Conservation (phyloP, 2,329 filamentous ascomycete species). For the Cucurbitaria berberidis region DNA sequence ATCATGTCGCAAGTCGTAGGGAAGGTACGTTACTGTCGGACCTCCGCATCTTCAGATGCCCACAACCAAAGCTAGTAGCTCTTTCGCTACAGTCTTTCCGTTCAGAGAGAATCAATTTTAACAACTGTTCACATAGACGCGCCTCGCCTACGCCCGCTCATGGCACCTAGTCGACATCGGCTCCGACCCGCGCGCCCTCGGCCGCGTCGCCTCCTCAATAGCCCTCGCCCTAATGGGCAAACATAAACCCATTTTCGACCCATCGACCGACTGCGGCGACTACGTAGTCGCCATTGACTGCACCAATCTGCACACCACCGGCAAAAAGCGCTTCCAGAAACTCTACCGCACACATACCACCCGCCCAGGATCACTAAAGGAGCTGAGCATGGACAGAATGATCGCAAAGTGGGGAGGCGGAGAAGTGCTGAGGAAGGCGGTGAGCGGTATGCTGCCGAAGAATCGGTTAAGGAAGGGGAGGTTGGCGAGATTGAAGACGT, state of each 20-base stretch:
- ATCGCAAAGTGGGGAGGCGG: constrained; percentile 93
- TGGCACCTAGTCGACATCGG: constrained; percentile 89
- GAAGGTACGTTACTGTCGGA: constrained; percentile 61
- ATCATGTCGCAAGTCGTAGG: constrained; percentile 81
- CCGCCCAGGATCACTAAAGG: constrained; percentile 81
- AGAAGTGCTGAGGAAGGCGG: constrained; percentile 88
- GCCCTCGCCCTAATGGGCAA: constrained; percentile 94
- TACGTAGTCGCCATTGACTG: constrained; percentile 96
- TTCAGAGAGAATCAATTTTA: background rate
- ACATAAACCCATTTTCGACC: constrained; percentile 97
- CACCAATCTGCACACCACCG: constrained; percentile 83
- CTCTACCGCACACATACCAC: constrained; percentile 95
- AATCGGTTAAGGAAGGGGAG: constrained; percentile 89
- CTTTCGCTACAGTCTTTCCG: background rate
- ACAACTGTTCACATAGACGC: constrained; percentile 67
- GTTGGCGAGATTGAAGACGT: constrained; percentile 88
- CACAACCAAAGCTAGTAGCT: background rate
- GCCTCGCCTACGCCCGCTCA: constrained; percentile 91
- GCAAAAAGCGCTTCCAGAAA: constrained; percentile 92
- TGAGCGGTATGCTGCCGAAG: constrained; percentile 97
- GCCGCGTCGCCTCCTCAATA: constrained; percentile 86
- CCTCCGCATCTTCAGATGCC: constrained; percentile 22
- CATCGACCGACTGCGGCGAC: constrained; percentile 97
- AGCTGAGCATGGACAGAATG: constrained; percentile 92
- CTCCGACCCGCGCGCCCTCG: constrained; percentile 75